These are phyloP conservation scores for Pleochaeta shiraiana DNA, from an alignment of 2,329 filamentous ascomycete species.

Conservation along the genomic window DNA sequence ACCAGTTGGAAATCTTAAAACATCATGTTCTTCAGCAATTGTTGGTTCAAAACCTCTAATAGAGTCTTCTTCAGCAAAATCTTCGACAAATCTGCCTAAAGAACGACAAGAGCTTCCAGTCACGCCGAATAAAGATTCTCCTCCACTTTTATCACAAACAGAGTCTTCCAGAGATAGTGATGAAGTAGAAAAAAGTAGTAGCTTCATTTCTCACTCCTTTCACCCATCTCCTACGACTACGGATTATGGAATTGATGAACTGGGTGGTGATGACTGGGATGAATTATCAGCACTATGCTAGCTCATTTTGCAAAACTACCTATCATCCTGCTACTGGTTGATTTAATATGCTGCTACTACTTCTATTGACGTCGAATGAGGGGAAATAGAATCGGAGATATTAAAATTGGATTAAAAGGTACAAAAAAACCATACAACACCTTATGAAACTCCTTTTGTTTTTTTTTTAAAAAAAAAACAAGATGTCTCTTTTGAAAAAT, in stretches of 20 bases:
- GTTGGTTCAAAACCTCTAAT: not conserved
- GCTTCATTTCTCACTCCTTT: not conserved
- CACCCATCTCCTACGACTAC: conserved; percentile 8
- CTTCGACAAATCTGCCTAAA: too few relatives aligned
- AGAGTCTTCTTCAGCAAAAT: not conserved
- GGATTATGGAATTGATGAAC: conserved; percentile 17
- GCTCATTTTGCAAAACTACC: not conserved
- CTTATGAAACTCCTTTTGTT: too few relatives aligned
- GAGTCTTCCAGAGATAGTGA: too few relatives aligned
- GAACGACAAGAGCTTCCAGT: not conserved
- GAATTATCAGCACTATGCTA: not conserved
- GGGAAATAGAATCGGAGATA: too few relatives aligned
- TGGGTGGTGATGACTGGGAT: conserved; percentile 7
- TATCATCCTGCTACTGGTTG: not conserved
- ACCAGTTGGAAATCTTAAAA: not conserved
- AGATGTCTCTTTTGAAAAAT: too few relatives aligned
- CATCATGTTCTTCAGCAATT: not conserved
- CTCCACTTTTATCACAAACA: not conserved
- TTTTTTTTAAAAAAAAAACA: too few relatives aligned
- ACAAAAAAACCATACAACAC: too few relatives aligned
- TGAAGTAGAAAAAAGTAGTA: not conserved
- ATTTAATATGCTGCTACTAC: too few relatives aligned
- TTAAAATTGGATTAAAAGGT: too few relatives aligned
- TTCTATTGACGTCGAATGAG: too few relatives aligned
- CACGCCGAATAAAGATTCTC: not conserved